A percentile compares a stretch with the other conserved stretches of the same genome.
phyloP scores from a whole-genome alignment of 345 rosid species.

The Gossypium mustelinum region DNA sequence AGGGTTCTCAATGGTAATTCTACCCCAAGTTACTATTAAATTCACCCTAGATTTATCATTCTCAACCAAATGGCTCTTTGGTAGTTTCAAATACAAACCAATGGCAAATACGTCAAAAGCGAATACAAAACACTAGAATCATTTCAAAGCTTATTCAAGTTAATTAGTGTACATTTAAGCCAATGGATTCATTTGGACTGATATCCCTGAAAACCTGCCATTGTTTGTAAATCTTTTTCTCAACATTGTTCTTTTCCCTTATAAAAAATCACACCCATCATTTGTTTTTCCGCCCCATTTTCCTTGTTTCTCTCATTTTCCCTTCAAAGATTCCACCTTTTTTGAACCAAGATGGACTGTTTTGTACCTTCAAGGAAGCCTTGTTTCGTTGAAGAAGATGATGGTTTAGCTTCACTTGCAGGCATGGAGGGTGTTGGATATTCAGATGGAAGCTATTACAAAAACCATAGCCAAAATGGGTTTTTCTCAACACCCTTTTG shows the following conservation, averaged over 20 bases:
- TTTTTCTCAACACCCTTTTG: conserved; percentile 32
- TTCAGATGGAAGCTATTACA: conserved; percentile 25
- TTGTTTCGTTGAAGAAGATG: conserved; percentile 46
- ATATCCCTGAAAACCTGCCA: conserved; percentile 30
- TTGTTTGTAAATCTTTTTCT: conserved; percentile 23
- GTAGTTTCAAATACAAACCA: neutral
- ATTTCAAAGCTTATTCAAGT: conserved; percentile 1
- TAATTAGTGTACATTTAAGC: conserved; percentile 11
- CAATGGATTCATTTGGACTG: conserved; percentile 42
- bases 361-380: conserved; percentile 26
- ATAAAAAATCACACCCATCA: conserved; percentile 24
- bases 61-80: neutral
- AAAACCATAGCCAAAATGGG: conserved; percentile 17
- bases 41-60: too few relatives aligned
- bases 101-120: neutral
- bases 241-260: conserved; percentile 20
- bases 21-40: too few relatives aligned
- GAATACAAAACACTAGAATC: neutral
- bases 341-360: conserved; percentile 29
- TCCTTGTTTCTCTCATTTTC: neutral
- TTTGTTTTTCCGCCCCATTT: neutral
- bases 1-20: too few relatives aligned
- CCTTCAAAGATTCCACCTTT: neutral
- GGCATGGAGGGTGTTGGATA: conserved; percentile 45
- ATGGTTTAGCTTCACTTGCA: conserved; percentile 55